These are phyloP conservation scores for Sutorius eximius DNA, from an alignment of 1,284 basidiomycete genomes.

Conservation along the genomic window DNA sequence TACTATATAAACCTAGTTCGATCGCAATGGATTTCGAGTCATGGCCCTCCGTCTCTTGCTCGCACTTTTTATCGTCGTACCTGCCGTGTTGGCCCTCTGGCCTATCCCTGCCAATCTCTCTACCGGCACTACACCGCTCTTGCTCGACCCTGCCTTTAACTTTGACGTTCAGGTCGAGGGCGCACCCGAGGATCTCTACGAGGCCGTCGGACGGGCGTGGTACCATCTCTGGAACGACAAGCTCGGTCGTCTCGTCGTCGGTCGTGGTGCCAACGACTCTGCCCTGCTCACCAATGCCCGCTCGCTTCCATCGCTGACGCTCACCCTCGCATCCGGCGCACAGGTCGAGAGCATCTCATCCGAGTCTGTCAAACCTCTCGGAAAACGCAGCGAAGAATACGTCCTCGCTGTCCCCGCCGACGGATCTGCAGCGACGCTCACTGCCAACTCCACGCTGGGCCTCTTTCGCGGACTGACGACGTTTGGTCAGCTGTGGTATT, in stretches of 20 bases:
- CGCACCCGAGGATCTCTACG: constrained; percentile 45
- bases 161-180: constrained; percentile 41
- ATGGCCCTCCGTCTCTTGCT: constrained; percentile 12
- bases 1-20: too few species aligned
- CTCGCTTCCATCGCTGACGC: constrained; percentile 36
- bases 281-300: constrained; percentile 32
- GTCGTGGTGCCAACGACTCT: constrained; percentile 46
- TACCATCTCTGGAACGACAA: constrained; percentile 46
- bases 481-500: constrained; percentile 79
- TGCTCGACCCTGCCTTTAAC: constrained; percentile 49
- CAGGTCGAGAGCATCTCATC: constrained; percentile 44
- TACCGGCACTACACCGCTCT: constrained; percentile 51
- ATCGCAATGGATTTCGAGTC: background rate
- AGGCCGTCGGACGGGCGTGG: constrained; percentile 43
- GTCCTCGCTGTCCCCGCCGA: constrained; percentile 59
- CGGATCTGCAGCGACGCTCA: constrained; percentile 59
- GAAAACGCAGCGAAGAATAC: constrained; percentile 68
- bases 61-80: constrained; percentile 10
- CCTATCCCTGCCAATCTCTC: constrained; percentile 56
- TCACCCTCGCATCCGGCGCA: constrained; percentile 42
- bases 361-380: constrained; percentile 57
- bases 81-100: constrained; percentile 43
- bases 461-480: constrained; percentile 81
- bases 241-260: constrained; percentile 50
- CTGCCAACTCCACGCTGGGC: constrained; percentile 74